Base-by-base conservation (phyloP, 495 filamentous ascomycete genomes). In the Podospora pseudocomata region DNA sequence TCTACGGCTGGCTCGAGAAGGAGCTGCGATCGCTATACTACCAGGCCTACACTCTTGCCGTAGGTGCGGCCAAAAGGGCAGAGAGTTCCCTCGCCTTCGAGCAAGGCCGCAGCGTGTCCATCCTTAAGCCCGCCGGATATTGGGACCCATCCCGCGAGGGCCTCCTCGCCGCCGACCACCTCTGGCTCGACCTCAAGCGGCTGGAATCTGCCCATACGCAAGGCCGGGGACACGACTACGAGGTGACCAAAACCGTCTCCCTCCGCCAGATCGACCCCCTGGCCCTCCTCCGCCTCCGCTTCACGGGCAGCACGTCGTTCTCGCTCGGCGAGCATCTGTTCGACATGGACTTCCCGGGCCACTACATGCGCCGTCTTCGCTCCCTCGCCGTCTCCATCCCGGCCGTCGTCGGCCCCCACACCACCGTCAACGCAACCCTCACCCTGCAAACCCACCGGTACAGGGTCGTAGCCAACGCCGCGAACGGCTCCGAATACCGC, bases 291-390 rank as follows among this genome's bases (percentile, higher is more conserved):
- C 4, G 3, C 16, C 13, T 56, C 16, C 3, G 54, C 3, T 3
- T 3, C 3, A 4, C 13, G 16, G 54, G 54, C 3, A 16, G 4
- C 4, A 56, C 15, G 3, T 4, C 54, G 3, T 74, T 78, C 32
- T 30, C 39, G 15, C 23, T 82, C 3, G 74, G 77, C 4, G 80
- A 81, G 70, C 34, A 77, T 2, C 65, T 80, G 0, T 81, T 80
- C 62, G 81, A 83, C 65, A 61, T 81, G 26, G 81, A 83, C 71
- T 80, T 77, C 62, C 81, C 81, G 9, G 80, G 81, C 18, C 80
- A 83, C 70, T 82, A 78, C 73, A 64, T 55, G n/a, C 79, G 80
- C 0, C 72, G 77, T 7, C 79, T 81, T 69, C 67, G 66, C 32
- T 61, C 70, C 23, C 69, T 76, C 2, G 3, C 65, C 3, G 16